Conservation (phyloP, 2,329 filamentous ascomycete species). For the Pseudogymnoascus pannorum region DNA sequence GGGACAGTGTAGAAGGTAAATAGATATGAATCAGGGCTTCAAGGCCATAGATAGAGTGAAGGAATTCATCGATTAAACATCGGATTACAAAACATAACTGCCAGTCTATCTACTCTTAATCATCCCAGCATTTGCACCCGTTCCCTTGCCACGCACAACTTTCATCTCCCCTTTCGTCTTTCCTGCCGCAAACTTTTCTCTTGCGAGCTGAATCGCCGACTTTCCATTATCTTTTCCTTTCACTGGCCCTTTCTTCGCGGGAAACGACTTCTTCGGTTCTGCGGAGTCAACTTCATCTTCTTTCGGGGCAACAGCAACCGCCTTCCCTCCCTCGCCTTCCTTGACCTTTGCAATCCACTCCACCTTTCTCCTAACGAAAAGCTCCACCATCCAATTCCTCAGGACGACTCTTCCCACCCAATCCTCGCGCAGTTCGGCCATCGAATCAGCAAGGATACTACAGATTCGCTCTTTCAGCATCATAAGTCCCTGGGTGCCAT, state of each 20-base stretch:
- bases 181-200: constrained; percentile 25
- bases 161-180: constrained; percentile 17
- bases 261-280: background rate
- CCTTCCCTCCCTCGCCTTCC: constrained; percentile 31
- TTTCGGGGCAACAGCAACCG: background rate
- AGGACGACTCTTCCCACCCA: constrained; percentile 60
- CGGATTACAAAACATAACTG: background rate
- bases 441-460: constrained; percentile 51
- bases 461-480: constrained; percentile 63
- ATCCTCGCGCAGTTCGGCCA: constrained; percentile 55
- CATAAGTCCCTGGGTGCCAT: constrained; percentile 54
- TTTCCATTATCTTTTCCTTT: constrained; percentile 18
- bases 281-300: background rate
- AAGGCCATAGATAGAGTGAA: background rate
- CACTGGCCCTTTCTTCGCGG: constrained; percentile 4
- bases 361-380: constrained; percentile 54
- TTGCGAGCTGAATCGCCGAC: constrained; percentile 26
- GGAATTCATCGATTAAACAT: background rate
- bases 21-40: background rate
- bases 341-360: constrained; percentile 60
- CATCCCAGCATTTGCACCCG: constrained; percentile 6
- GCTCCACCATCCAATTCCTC: constrained; percentile 68
- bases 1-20: background rate
- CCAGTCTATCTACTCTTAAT: background rate
- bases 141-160: background rate